These are phyloP conservation scores for Diaporthe capsici DNA, from an alignment of 2,329 filamentous ascomycete species.

Conservation along the genomic window DNA sequence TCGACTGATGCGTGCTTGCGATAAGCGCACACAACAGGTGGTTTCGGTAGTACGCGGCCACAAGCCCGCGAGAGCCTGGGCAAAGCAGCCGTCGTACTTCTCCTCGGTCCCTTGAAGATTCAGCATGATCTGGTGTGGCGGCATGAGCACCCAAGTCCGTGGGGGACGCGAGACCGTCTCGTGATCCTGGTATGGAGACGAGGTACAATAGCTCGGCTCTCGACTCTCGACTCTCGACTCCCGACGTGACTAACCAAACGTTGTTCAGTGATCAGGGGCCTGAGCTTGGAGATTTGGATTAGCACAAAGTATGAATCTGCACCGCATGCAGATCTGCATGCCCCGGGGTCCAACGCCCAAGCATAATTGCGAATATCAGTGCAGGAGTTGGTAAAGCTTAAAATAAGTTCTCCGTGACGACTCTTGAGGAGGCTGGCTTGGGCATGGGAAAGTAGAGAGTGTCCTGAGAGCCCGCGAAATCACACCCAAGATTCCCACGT, in stretches of 20 bases:
- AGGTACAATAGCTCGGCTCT: background rate
- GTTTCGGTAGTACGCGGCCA: background rate
- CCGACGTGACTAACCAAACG: background rate
- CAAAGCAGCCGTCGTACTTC: background rate
- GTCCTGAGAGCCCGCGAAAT: background rate
- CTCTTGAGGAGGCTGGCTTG: background rate
- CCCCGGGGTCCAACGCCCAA: background rate
- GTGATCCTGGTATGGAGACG: background rate
- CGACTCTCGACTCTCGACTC: background rate
- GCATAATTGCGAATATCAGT: conserved; percentile 16
- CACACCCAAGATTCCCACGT: conserved; percentile 24
- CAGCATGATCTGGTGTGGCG: background rate
- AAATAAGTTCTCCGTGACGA: conserved; percentile 10
- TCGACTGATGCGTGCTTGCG: conserved; percentile 5
- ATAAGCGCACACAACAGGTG: conserved; percentile 21
- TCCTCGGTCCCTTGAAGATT: background rate
- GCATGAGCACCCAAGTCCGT: background rate
- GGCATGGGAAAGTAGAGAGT: background rate
- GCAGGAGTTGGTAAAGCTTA: conserved; percentile 28
- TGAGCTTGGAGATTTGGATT: background rate
- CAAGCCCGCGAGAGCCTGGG: background rate
- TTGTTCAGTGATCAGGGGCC: background rate
- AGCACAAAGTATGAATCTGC: conserved; percentile 17
- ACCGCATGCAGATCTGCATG: conserved; percentile 24
- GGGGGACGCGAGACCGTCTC: background rate